A percentile compares a stretch with the other conserved stretches of the same genome.
These are phyloP conservation scores for Bertia moriformis DNA, from an alignment of 2,329 filamentous ascomycete species.

Conservation along the genomic window DNA sequence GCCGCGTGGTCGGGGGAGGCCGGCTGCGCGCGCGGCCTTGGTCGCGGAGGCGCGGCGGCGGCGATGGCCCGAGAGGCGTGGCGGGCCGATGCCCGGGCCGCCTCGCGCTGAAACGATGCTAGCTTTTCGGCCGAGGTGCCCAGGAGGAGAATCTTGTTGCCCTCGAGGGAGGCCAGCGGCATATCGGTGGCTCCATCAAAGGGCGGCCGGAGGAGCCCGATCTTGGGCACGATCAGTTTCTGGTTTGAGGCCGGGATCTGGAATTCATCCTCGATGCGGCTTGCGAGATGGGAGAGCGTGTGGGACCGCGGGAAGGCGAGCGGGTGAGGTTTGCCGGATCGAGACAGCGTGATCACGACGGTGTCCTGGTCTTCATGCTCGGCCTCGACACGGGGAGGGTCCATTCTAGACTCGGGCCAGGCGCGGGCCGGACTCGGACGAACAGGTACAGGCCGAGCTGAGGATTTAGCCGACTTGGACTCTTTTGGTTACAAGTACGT, in stretches of 20 bases:
- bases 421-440: too few species aligned
- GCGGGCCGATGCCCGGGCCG: constrained; percentile 17
- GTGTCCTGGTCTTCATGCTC: constrained; percentile 4
- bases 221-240: constrained; percentile 53
- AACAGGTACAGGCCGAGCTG: too few species aligned
- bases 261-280: constrained; percentile 36
- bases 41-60: constrained; percentile 20
- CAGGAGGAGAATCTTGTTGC: constrained; percentile 51
- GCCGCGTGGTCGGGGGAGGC: constrained; percentile 36
- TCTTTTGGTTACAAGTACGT: too few species aligned
- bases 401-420: too few species aligned
- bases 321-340: constrained; percentile 28
- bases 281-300: constrained; percentile 42
- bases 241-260: constrained; percentile 49
- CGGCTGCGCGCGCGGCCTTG: constrained; percentile 17
- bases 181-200: constrained; percentile 44
- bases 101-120: constrained; percentile 33
- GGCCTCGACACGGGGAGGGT: neutral
- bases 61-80: constrained; percentile 12
- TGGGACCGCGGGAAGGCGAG: constrained; percentile 27
- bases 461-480: too few species aligned
- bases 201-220: constrained; percentile 48
- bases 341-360: constrained; percentile 27
- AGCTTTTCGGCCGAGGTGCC: constrained; percentile 47
- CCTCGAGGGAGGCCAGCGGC: constrained; percentile 28